Percentiles rank a stretch among this genome's conserved stretches.
Evolutionary conservation across 441 rosid genomes (phyloP).

Genomic region (Populus hybrid): DNA sequence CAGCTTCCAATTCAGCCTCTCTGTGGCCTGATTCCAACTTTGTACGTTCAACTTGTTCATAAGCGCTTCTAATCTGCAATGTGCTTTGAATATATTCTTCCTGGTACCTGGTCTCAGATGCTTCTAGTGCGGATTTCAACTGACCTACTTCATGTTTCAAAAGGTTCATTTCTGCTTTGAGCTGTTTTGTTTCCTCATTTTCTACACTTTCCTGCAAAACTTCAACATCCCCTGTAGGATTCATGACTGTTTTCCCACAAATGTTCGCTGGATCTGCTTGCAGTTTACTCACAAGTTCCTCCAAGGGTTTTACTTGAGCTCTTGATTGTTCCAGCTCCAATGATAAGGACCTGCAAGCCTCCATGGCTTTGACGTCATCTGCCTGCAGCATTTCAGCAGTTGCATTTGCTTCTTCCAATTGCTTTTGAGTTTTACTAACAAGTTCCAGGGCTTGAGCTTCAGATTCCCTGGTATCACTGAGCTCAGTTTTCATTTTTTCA

Average conservation of each 20-base stretch:
- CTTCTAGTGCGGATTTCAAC: constrained; percentile 53
- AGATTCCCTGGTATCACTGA: constrained; percentile 62
- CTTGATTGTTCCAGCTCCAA: constrained; percentile 53
- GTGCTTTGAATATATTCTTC: constrained; percentile 42
- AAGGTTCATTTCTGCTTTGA: constrained; percentile 43
- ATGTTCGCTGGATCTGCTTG: constrained; percentile 29
- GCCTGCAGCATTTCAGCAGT: constrained; percentile 58
- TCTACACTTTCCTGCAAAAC: constrained; percentile 27
- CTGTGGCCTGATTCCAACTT: constrained; percentile 39
- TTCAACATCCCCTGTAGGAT: constrained; percentile 17
- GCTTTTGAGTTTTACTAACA: constrained; percentile 52
- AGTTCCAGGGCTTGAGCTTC: constrained; percentile 65
- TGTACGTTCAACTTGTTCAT: constrained; percentile 44
- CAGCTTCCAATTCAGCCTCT: constrained; percentile 65
- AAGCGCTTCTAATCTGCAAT: constrained; percentile 35
- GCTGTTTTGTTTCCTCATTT: constrained; percentile 37
- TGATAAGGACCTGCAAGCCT: constrained; percentile 48
- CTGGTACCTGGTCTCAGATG: constrained; percentile 41
- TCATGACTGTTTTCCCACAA: constrained; percentile 8
- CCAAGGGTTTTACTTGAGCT: constrained; percentile 47
- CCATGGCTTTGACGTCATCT: constrained; percentile 53
- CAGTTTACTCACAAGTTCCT: constrained; percentile 60
- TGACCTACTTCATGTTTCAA: constrained; percentile 56
- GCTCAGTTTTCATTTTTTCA: constrained; percentile 61
- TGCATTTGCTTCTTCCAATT: constrained; percentile 66